Conservation (phyloP, 2,329 filamentous ascomycete genomes). For the Colletotrichum shisoi region DNA sequence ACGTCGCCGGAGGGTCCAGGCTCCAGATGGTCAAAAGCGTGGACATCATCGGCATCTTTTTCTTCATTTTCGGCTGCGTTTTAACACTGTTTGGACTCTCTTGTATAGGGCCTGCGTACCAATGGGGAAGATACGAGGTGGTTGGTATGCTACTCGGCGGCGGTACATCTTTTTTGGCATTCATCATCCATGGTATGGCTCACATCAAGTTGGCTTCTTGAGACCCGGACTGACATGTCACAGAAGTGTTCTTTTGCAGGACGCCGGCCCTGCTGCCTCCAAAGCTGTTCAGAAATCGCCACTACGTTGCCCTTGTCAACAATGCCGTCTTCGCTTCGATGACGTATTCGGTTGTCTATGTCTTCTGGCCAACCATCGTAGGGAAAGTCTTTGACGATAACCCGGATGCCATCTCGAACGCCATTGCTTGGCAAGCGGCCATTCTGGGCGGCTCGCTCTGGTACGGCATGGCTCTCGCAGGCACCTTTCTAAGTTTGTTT, state of each 20-base stretch:
- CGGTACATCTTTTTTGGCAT: background rate
- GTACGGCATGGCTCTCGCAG: slow-evolving; percentile 51
- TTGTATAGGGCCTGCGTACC: background rate
- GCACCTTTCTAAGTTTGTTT: slow-evolving; percentile 46
- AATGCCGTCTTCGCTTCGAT: slow-evolving; percentile 53
- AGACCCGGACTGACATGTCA: slow-evolving; percentile 40
- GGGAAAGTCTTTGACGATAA: slow-evolving; percentile 52
- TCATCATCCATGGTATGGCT: slow-evolving; percentile 17
- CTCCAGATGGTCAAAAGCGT: slow-evolving; percentile 53
- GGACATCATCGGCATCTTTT: slow-evolving; percentile 56
- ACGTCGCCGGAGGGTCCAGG: slow-evolving; percentile 49
- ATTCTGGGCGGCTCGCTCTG: slow-evolving; percentile 54
- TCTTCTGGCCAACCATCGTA: slow-evolving; percentile 57
- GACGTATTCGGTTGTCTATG: slow-evolving; percentile 56
- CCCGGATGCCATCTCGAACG: slow-evolving; percentile 48
- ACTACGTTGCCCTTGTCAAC: slow-evolving; percentile 52
- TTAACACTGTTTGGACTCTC: slow-evolving; percentile 26
- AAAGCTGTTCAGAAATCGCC: slow-evolving; percentile 53
- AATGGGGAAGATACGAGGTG: slow-evolving; percentile 43
- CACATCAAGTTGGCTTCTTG: background rate
- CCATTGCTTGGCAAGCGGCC: slow-evolving; percentile 54
- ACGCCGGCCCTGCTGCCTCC: slow-evolving; percentile 54
- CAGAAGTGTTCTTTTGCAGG: slow-evolving; percentile 34
- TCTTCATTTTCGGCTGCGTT: slow-evolving; percentile 53
- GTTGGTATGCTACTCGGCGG: slow-evolving; percentile 41